Evolutionary conservation across 2,329 filamentous ascomycete species (phyloP), one percentile per base, ranked within the genome.

Genomic region (Chaetomium strumarium): DNA sequence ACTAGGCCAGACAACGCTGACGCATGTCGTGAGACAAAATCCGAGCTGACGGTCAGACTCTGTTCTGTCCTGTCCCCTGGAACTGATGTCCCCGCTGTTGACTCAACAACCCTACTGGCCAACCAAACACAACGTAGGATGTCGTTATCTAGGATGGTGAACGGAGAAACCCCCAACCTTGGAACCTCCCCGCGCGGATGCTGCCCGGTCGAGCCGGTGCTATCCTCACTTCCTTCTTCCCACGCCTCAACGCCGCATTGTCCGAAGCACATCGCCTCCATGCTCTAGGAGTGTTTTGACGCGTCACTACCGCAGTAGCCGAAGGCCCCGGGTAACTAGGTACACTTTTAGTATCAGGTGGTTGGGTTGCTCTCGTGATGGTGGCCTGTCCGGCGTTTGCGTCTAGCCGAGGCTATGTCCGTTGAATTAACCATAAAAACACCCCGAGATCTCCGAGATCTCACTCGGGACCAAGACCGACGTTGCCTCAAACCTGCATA

Each of bases 331-430:
- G 48, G 48, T 41, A 16, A 38, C 36, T 12, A 34, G 30, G 5
- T 34, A 14, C 24, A 24, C 24, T 24, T 24, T 24, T 24, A 24
- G 24, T 24, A 38, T 43, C 33, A 42, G 31, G 14, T 34, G 37
- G 34, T 49, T 9, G 39, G 24, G 10, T 4, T 36, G 37, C 47
- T 51, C 42, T 39, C 46, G 37, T 46, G 43, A 46, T 34, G 16
- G 41, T 52, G 48, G 46, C 30, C 30, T 51, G 49, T 39, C 40
- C 31, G 45, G 29, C 40, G 43, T 57, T 62, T 56, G 60, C 60
- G 59, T 62, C 53, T 49, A 59, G 56, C 62, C 62, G 60, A 63
- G 61, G 62, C 57, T 64, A 64, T 58, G 48, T 42, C 55, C 56
- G 48, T 39, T 34, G 33, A 34, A 34, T 34, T 24, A 34, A 20